Evolutionary conservation across 2,329 filamentous ascomycete species (phyloP), one percentile per base, ranked within the genome.

Genomic region (Teratosphaeria epicoccoides): DNA sequence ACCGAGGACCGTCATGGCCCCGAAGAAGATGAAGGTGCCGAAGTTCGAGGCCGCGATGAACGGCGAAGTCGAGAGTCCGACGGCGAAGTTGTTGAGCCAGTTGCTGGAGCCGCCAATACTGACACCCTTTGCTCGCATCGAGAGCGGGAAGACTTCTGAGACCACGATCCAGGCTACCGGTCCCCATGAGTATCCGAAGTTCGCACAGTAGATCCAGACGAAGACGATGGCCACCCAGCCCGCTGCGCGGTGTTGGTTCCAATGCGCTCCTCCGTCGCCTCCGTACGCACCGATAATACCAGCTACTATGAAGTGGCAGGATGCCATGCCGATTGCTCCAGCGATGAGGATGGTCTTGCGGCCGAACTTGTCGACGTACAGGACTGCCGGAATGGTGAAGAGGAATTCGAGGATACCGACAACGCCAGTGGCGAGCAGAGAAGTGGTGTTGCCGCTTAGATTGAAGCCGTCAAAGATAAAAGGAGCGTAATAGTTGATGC

Each of bases 171-270:
- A 88, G 0, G 81, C 78, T 59, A 80, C 83, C 2, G 69, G 69
- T 0, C 83, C 83, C 84, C 84, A 88, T 0, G 79, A 82, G 64
- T 86, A 88, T 24, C 83, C 85, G 61, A 88, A 89, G 64, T 86
- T 78, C 26, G 85, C 72, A 20, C 85, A 79, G 56, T 85, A 88
- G 1, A 88, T 74, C 84, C 84, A 88, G 7, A 86, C 80, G 76
- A 86, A 83, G 49, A 66, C 73, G 3, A 79, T 82, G 0, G 82
- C 77, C 3, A 71, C 84, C 85, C 86, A 89, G 1, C 84, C 85
- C 0, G 83, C 82, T 0, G 76, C 78, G 6, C 73, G 17, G 51
- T 88, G 76, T 0, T 71, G 63, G 0, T 67, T 63, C 74, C 84
- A 89, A 2, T 40, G 33, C 10, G 33, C 33, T 17, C 33, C 33